phyloP scores from a whole-genome alignment of 2,329 filamentous ascomycete species.

The Ophiocordyceps polyrhachis-furcata region DNA sequence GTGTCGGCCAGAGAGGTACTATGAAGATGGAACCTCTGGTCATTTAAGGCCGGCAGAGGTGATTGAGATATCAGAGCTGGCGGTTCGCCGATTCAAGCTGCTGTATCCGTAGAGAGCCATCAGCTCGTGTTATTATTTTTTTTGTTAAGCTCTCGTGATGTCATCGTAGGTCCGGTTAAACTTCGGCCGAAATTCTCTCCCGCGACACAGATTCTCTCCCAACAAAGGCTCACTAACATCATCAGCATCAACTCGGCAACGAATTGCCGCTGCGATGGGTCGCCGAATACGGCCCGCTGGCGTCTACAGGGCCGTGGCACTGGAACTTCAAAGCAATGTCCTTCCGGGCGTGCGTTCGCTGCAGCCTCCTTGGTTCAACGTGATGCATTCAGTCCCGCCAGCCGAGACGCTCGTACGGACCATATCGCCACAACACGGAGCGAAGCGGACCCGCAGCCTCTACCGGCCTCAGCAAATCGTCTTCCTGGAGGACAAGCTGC shows the following conservation, averaged over 20 bases:
- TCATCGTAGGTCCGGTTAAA: too few relatives aligned
- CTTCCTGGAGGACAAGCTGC: slow-evolving; percentile 71
- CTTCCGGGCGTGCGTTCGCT: slow-evolving; percentile 14
- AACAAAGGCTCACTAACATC: neutral
- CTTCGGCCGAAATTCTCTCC: too few relatives aligned
- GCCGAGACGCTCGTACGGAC: slow-evolving; percentile 37
- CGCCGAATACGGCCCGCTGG: slow-evolving; percentile 24
- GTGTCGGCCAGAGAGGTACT: neutral
- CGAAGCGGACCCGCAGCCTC: slow-evolving; percentile 44
- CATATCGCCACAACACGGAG: slow-evolving; percentile 26
- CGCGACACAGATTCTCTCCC: too few relatives aligned
- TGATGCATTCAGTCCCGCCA: slow-evolving; percentile 34
- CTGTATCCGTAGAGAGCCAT: neutral
- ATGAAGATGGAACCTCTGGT: neutral
- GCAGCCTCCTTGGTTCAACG: slow-evolving; percentile 29
- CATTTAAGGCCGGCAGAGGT: neutral
- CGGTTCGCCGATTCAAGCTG: neutral
- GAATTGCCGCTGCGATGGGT: neutral
- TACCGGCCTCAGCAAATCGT: slow-evolving; percentile 62
- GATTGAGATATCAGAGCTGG: neutral
- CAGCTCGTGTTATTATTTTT: too few relatives aligned
- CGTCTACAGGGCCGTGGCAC: slow-evolving; percentile 26
- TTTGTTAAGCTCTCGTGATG: neutral
- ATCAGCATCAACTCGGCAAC: neutral
- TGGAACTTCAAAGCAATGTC: slow-evolving; percentile 23